Evolutionary conservation across 2,329 filamentous ascomycete species (phyloP), one percentile per base, ranked within the genome.

Genomic region (Ceratocystis cacaofunesta): DNA sequence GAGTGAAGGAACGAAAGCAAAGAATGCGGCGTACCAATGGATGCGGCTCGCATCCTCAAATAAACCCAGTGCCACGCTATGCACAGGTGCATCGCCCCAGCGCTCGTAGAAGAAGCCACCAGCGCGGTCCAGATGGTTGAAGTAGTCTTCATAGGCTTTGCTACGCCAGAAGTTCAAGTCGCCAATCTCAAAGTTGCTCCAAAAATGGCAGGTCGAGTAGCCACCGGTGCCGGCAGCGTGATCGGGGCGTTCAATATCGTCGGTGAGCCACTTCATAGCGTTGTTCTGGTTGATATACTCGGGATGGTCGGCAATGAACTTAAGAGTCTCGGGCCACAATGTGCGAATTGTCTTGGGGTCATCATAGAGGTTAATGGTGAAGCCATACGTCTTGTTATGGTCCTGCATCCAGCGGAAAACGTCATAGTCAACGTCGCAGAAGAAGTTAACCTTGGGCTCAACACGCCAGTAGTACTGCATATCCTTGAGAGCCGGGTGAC

Each of bases 51-150:
- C 83, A 73, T 99, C 92, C 72, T 95, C 92, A 73, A 99, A 96
- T 30, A 99, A 76, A 36, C 90, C 94, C 52, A 99, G 76, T 0
- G 90, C 94, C 71, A 99, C 91, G 69, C 90, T 95, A 76, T 99
- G 94, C 5, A 99, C 94, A 0, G 94, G 94, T 1, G 94, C 94
- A 79, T 99, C 94, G 8, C 94, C 94, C 94, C 94, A 99, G 70
- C 94, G 82, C 78, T 99, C 94, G 73, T 99, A 99, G 76, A 96
- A 99, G 82, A 99, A 99, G 28, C 94, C 94, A 46, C 94, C 94
- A 0, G 92, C 90, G 41, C 88, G 85, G 75, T 99, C 94, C 43
- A 99, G 82, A 75, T 97, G 91, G 72, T 95, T 86, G 74, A 99
- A 99, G 76, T 96, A 99, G 69, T 95, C 91, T 73, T 95, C 89